Evolutionary conservation across 2,329 filamentous ascomycete species (phyloP).

Genomic region (Fusarium caatingaense): DNA sequence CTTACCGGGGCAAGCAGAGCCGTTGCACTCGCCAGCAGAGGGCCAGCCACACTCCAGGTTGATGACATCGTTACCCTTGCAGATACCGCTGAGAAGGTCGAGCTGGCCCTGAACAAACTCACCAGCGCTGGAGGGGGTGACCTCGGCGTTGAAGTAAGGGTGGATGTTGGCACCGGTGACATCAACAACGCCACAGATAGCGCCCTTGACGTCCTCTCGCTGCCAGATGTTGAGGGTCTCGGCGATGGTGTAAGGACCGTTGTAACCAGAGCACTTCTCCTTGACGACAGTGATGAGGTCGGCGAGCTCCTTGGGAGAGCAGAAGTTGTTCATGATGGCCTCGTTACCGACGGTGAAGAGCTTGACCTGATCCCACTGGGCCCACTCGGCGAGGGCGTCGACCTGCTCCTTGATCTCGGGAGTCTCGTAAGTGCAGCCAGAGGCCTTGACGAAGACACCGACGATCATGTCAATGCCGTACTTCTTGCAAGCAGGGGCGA

Average conservation of each 20-base stretch:
- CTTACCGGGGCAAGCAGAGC: constrained; percentile 74
- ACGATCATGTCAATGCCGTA: constrained; percentile 83
- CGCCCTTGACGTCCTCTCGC: constrained; percentile 64
- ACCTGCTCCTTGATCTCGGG: constrained; percentile 79
- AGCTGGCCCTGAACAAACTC: constrained; percentile 81
- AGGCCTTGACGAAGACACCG: constrained; percentile 84
- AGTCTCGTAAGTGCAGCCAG: constrained; percentile 67
- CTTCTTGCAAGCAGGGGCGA: constrained; percentile 75
- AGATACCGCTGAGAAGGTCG: constrained; percentile 74
- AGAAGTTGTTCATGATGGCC: constrained; percentile 80
- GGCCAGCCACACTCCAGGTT: constrained; percentile 96
- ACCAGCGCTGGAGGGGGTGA: constrained; percentile 74
- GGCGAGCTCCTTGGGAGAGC: constrained; percentile 72
- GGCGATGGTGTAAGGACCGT: constrained; percentile 81
- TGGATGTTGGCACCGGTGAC: constrained; percentile 89
- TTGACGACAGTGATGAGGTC: constrained; percentile 77
- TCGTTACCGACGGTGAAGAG: constrained; percentile 93
- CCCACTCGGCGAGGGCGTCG: constrained; percentile 76
- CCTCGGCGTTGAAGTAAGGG: constrained; percentile 87
- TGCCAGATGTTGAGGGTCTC: constrained; percentile 86
- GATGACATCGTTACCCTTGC: constrained; percentile 77
- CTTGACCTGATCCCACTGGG: constrained; percentile 78
- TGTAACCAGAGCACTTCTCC: constrained; percentile 77
- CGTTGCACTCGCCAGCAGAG: constrained; percentile 74
- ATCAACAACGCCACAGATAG: constrained; percentile 80